Evolutionary conservation across 805 yeast genomes (phyloP).

Genomic region (Candida khao-thaluensis): DNA sequence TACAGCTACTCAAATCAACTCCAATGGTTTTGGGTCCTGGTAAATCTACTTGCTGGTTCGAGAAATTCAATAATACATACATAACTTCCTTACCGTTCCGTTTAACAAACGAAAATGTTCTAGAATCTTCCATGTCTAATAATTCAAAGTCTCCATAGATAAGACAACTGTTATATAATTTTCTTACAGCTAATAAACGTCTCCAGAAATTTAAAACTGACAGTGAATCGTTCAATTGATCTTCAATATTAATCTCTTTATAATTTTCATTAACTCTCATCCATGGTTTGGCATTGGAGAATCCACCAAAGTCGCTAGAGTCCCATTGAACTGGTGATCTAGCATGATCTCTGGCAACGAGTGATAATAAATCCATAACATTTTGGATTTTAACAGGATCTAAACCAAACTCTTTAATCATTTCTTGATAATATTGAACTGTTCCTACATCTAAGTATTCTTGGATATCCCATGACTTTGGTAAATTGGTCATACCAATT

Average conservation of each 20-base stretch:
- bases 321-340: constrained; percentile 63
- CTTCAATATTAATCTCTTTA: constrained; percentile 46
- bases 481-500: constrained; percentile 52
- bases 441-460: constrained; percentile 53
- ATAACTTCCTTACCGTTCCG: constrained; percentile 25
- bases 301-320: constrained; percentile 43
- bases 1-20: constrained; percentile 9
- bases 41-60: constrained; percentile 29
- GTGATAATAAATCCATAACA: constrained; percentile 32
- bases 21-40: constrained; percentile 24
- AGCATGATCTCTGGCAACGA: constrained; percentile 52
- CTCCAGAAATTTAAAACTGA: constrained; percentile 49
- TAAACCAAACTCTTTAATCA: constrained; percentile 15
- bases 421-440: constrained; percentile 37
- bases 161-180: constrained; percentile 41
- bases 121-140: constrained; percentile 41
- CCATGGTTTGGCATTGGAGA: constrained; percentile 50
- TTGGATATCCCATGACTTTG: constrained; percentile 44
- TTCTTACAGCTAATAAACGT: constrained; percentile 42
- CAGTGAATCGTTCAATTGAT: constrained; percentile 43
- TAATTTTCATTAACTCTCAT: constrained; percentile 51
- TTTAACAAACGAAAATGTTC: constrained; percentile 44
- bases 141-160: constrained; percentile 47
- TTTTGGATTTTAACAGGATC: constrained; percentile 22
- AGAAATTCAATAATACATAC: constrained; percentile 45